phyloP scores from a whole-genome alignment of 495 filamentous ascomycete genomes.

The Apodospora peruviana region DNA sequence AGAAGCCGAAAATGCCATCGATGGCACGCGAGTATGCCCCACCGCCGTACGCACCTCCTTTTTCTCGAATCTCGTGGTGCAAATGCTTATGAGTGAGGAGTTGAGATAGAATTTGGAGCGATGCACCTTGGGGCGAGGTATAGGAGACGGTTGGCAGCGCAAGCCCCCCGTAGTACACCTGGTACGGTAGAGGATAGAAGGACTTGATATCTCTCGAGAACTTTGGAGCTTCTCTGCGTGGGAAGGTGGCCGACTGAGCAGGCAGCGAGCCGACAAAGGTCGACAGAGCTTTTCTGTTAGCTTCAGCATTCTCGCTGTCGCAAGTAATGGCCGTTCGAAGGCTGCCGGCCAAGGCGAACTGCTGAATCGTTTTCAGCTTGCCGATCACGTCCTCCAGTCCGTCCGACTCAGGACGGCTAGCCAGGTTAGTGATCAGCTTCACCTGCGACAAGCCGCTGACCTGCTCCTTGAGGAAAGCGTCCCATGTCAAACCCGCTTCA shows the following conservation, averaged over 20 bases:
- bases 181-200: constrained; percentile 92
- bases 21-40: constrained; percentile 76
- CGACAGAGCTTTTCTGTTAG: constrained; percentile 68
- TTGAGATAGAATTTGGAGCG: constrained; percentile 82
- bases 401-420: constrained; percentile 50
- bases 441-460: constrained; percentile 81
- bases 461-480: constrained; percentile 69
- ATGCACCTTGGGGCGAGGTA: constrained; percentile 63
- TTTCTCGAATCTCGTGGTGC: constrained; percentile 96
- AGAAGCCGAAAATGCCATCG: constrained; percentile 86
- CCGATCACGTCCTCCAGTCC: constrained; percentile 67
- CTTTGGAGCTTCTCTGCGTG: constrained; percentile 21
- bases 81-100: constrained; percentile 96
- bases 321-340: constrained; percentile 86
- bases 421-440: constrained; percentile 66
- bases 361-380: constrained; percentile 84
- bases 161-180: constrained; percentile 87
- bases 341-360: constrained; percentile 58
- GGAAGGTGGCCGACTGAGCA: constrained; percentile 32
- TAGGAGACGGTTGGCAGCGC: constrained; percentile 83
- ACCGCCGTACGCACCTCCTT: constrained; percentile 93
- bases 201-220: constrained; percentile 53
- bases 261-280: constrained; percentile 63
- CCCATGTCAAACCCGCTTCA: constrained; percentile 67
- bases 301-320: constrained; percentile 57